Evolutionary conservation across 1,284 basidiomycete genomes (phyloP).

Genomic region (Sphagnurus paluster): DNA sequence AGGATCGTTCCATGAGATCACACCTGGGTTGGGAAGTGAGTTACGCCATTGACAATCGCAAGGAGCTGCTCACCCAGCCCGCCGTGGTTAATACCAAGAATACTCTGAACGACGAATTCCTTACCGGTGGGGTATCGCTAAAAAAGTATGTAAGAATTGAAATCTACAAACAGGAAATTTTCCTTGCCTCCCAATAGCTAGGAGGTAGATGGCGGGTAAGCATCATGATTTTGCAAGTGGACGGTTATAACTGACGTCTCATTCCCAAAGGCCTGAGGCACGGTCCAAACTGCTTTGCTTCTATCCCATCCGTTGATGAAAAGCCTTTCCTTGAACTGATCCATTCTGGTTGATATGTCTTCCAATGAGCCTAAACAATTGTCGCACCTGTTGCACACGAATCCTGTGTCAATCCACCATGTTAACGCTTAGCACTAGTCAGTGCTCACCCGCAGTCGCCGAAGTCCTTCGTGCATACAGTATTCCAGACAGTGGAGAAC

Average conservation of each 20-base stretch:
- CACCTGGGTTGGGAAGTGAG: slow-evolving; percentile 34
- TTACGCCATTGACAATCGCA: neutral
- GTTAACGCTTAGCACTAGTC: too few species aligned
- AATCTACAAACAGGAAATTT: too few species aligned
- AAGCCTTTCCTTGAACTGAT: slow-evolving; percentile 57
- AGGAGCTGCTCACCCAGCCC: slow-evolving; percentile 42
- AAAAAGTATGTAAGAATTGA: neutral
- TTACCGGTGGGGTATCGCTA: slow-evolving; percentile 61
- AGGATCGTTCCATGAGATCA: slow-evolving; percentile 71
- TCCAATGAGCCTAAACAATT: slow-evolving; percentile 54
- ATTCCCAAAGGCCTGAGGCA: slow-evolving; percentile 74
- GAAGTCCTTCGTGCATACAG: slow-evolving; percentile 56
- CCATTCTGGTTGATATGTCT: slow-evolving; percentile 66
- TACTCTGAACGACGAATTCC: slow-evolving; percentile 65
- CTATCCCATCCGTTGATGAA: slow-evolving; percentile 63
- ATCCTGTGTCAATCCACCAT: neutral
- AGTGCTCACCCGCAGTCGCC: slow-evolving; percentile 62
- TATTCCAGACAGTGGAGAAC: slow-evolving; percentile 51
- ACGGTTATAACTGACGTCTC: slow-evolving; percentile 44
- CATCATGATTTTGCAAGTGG: neutral
- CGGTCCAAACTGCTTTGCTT: slow-evolving; percentile 69
- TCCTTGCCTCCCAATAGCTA: slow-evolving; percentile 58
- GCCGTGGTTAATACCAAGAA: slow-evolving; percentile 72
- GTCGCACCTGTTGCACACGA: slow-evolving; percentile 37
- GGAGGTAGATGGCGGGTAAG: slow-evolving; percentile 2